Evolutionary conservation across 176 grass and related monocot genomes (phyloP).

Genomic region (Bonia amplexicaulis): DNA sequence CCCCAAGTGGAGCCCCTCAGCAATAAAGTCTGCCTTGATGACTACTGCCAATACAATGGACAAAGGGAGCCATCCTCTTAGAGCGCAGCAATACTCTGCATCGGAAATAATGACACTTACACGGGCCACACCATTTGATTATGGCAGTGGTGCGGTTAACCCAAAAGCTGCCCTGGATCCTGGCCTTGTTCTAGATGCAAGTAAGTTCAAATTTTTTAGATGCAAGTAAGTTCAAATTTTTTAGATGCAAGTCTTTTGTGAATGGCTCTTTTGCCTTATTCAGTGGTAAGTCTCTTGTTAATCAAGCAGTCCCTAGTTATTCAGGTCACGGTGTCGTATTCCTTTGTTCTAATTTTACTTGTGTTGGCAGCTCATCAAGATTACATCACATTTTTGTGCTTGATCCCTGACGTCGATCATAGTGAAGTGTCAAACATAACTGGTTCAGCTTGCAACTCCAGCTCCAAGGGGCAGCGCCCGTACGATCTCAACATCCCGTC

Average conservation of each 20-base stretch:
- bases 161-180: constrained; percentile 89
- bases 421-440: constrained; percentile 78
- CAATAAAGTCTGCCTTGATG: constrained; percentile 97
- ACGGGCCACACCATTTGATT: constrained; percentile 88
- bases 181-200: constrained; percentile 88
- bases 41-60: constrained; percentile 83
- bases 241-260: not conserved
- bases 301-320: not conserved
- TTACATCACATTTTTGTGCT: constrained; percentile 90
- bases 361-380: constrained; percentile 68
- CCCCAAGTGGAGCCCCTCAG: constrained; percentile 89
- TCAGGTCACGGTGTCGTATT: not conserved
- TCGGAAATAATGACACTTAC: constrained; percentile 71
- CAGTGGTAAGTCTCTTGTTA: not conserved
- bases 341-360: not conserved
- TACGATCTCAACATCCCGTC: constrained; percentile 82
- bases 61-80: constrained; percentile 68
- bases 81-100: constrained; percentile 72
- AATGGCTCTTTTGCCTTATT: not conserved
- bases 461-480: constrained; percentile 34
- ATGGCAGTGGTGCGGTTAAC: constrained; percentile 88
- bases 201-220: constrained; percentile 40
- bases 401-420: constrained; percentile 52
- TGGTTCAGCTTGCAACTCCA: constrained; percentile 45
- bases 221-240: constrained; percentile 25